Conservation (phyloP, 2,329 filamentous ascomycete species). For the Beauveria caledonica region DNA sequence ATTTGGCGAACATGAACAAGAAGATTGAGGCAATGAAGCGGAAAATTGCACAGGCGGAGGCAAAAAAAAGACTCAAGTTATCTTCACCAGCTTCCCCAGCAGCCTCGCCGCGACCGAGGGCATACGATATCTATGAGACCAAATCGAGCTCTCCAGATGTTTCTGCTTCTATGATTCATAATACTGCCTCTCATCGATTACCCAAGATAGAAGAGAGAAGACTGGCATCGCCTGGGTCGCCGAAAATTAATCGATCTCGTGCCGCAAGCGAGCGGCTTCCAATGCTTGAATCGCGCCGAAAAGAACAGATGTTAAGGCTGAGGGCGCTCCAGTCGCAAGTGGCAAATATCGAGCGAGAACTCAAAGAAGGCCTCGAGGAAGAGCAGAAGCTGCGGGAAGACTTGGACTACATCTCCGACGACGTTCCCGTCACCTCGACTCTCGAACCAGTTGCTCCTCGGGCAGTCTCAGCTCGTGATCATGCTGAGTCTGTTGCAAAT, state of each 20-base stretch:
- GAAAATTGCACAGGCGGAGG: slow-evolving; percentile 51
- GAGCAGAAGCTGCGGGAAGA: slow-evolving; percentile 26
- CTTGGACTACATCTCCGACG: slow-evolving; percentile 13
- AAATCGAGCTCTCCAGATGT: slow-evolving; percentile 2
- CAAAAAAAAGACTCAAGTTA: slow-evolving; percentile 39
- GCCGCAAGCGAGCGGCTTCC: slow-evolving; percentile 30
- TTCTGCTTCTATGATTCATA: background rate
- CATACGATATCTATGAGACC: slow-evolving; percentile 6
- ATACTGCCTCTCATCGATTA: background rate
- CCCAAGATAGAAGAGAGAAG: slow-evolving; percentile 3
- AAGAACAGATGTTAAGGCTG: slow-evolving; percentile 36
- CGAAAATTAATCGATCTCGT: slow-evolving; percentile 17
- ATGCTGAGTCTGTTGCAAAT: background rate
- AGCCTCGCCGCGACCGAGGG: slow-evolving; percentile 14
- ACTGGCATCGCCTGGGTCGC: slow-evolving; percentile 18
- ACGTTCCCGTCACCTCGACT: background rate
- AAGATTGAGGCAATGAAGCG: slow-evolving; percentile 54
- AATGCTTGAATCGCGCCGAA: slow-evolving; percentile 27
- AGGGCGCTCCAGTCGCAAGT: slow-evolving; percentile 39
- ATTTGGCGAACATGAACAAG: slow-evolving; percentile 44
- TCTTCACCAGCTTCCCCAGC: slow-evolving; percentile 25
- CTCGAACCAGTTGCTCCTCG: background rate
- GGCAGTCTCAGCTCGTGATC: background rate
- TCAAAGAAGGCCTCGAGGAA: slow-evolving; percentile 29
- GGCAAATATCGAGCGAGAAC: slow-evolving; percentile 39